phyloP scores from a whole-genome alignment of 768 basidiomycete species.

The Termitomyces sp. region DNA sequence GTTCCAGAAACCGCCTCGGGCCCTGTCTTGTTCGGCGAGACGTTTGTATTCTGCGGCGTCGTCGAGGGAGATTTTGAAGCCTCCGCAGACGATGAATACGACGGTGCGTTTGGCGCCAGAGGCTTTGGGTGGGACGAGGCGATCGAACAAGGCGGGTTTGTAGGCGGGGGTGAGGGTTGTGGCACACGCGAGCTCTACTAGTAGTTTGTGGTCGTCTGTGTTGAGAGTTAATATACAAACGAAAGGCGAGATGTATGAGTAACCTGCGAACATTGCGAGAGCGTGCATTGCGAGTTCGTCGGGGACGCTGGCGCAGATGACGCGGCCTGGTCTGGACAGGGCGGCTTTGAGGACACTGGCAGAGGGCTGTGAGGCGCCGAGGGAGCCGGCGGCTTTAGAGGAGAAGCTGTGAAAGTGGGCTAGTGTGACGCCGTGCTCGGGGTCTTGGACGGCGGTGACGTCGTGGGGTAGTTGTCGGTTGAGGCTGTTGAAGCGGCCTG shows the following conservation, averaged over 20 bases:
- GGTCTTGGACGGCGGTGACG: constrained; percentile 34
- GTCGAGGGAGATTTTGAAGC: constrained; percentile 57
- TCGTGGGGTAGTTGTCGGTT: constrained; percentile 32
- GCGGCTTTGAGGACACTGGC: constrained; percentile 61
- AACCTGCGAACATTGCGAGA: constrained; percentile 54
- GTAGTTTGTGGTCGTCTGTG: constrained; percentile 70
- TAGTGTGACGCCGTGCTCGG: constrained; percentile 40
- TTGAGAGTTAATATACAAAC: no score
- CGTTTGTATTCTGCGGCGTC: constrained; percentile 46
- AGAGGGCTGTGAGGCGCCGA: constrained; percentile 65
- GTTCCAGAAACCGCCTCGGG: constrained; percentile 23
- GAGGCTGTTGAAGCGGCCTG: no score
- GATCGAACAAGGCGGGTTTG: constrained; percentile 47
- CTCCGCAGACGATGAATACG: constrained; percentile 70
- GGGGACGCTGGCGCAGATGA: constrained; percentile 55
- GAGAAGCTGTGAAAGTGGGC: constrained; percentile 53
- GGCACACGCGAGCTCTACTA: constrained; percentile 72
- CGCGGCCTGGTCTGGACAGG: constrained; percentile 47
- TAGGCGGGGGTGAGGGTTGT: constrained; percentile 68
- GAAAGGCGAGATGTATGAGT: constrained; percentile 19
- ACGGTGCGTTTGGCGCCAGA: constrained; percentile 29
- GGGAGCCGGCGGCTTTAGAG: constrained; percentile 61
- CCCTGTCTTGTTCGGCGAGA: constrained; percentile 29
- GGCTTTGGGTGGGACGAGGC: constrained; percentile 32
- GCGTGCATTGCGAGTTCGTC: constrained; percentile 69